Conservation (phyloP, 164 flowering plant species). For the Berberis vulgaris region DNA sequence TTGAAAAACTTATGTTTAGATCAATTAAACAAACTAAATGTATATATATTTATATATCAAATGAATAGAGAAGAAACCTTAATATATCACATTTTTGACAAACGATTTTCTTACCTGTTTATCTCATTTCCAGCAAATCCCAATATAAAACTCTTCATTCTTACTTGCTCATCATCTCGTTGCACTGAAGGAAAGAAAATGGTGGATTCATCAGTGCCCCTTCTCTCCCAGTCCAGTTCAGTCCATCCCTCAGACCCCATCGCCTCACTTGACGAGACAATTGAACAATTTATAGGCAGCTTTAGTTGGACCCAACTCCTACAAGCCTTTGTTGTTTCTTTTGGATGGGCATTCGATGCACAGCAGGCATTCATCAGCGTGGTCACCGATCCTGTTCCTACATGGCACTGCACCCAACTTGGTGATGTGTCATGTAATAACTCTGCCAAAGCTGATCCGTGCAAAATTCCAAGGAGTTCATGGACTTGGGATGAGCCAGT, state of each 20-base stretch:
- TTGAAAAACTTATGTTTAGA: too few species aligned
- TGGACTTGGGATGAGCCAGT: conserved; percentile 53
- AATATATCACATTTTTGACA: too few species aligned
- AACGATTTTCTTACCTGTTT: too few species aligned
- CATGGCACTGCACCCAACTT: conserved; percentile 40
- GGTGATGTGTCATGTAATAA: conserved; percentile 12
- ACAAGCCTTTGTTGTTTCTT: conserved; percentile 44
- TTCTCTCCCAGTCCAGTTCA: conserved; percentile 5
- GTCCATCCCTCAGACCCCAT: conserved; percentile 1
- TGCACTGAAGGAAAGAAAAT: neutral
- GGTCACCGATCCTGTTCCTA: conserved; percentile 47
- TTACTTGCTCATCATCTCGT: too few species aligned
- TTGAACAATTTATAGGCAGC: conserved; percentile 36
- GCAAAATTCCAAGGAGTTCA: conserved; percentile 24
- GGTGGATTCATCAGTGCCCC: neutral
- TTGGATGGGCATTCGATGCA: conserved; percentile 54
- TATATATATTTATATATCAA: too few species aligned
- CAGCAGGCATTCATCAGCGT: conserved; percentile 61
- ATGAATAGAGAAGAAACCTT: too few species aligned
- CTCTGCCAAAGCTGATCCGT: conserved; percentile 12
- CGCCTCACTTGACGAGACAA: conserved; percentile 31
- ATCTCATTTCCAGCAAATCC: too few species aligned
- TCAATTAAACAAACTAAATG: too few species aligned
- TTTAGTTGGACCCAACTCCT: conserved; percentile 43
- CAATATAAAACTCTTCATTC: too few species aligned